These are phyloP conservation scores for Podospora comata DNA, from an alignment of 495 filamentous ascomycete species.

Conservation along the genomic window DNA sequence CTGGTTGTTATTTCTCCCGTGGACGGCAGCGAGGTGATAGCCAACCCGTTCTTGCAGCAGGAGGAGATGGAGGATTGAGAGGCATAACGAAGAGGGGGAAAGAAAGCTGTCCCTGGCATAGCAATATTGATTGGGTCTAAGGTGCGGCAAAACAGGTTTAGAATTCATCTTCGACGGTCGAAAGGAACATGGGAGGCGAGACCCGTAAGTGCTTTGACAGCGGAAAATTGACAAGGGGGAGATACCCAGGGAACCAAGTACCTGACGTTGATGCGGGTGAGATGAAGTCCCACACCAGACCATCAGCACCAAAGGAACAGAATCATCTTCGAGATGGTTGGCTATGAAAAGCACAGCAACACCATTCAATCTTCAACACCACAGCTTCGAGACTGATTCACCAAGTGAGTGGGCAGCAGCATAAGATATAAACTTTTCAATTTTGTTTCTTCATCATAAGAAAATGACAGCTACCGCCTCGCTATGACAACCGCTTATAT, in stretches of 20 bases:
- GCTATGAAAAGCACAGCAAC: background rate
- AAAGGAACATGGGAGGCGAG: background rate
- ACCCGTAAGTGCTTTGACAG: background rate
- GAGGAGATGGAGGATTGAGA: constrained; percentile 46
- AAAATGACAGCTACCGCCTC: background rate
- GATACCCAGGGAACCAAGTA: background rate
- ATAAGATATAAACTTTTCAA: background rate
- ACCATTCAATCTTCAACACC: background rate
- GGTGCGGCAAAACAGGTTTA: background rate
- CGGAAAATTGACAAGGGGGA: background rate
- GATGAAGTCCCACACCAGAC: background rate
- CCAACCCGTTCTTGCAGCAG: constrained; percentile 81
- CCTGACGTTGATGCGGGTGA: background rate
- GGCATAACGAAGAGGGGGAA: background rate
- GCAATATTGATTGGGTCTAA: background rate
- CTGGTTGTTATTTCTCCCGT: constrained; percentile 88
- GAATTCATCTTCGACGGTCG: background rate
- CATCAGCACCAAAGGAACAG: background rate
- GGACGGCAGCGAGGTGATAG: constrained; percentile 92
- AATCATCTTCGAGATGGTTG: background rate
- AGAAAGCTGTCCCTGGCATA: background rate
- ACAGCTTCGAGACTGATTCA: background rate
- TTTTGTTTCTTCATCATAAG: background rate
- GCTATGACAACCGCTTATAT: background rate
- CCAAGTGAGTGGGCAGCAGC: background rate